phyloP scores from a whole-genome alignment of 2,329 filamentous ascomycete species.

The Cladophialophora carrionii region DNA sequence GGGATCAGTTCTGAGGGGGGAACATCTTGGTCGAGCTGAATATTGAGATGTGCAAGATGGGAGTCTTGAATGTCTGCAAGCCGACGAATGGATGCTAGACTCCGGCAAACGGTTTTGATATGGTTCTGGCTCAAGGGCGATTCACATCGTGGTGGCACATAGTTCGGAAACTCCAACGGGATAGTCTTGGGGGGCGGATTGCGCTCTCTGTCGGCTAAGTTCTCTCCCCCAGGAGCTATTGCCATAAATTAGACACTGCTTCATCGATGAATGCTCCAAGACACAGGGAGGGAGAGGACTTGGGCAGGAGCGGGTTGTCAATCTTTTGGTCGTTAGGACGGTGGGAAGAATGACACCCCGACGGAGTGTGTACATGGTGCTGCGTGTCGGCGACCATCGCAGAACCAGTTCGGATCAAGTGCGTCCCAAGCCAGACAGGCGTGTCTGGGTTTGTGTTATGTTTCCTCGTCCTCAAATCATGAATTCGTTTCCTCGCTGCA shows the following conservation, averaged over 20 bases:
- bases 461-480: not conserved
- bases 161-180: constrained; percentile 57
- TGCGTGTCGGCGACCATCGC: not conserved
- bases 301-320: not conserved
- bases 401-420: not conserved
- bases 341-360: no score
- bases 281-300: not conserved
- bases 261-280: not conserved
- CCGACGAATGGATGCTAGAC: constrained; percentile 50
- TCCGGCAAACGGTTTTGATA: constrained; percentile 47
- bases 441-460: not conserved
- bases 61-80: constrained; percentile 48
- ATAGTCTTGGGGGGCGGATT: constrained; percentile 55
- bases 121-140: constrained; percentile 44
- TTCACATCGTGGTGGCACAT: constrained; percentile 46
- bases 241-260: constrained; percentile 13
- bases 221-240: constrained; percentile 22
- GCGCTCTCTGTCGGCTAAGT: constrained; percentile 47
- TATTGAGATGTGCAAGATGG: constrained; percentile 48
- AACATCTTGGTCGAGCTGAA: constrained; percentile 46
- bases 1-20: constrained; percentile 45
- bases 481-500: not conserved
- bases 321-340: not conserved
- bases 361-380: not conserved
- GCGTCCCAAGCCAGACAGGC: not conserved